Conservation (phyloP, 2,329 filamentous ascomycete genomes). For the Penicillium vulpinum region DNA sequence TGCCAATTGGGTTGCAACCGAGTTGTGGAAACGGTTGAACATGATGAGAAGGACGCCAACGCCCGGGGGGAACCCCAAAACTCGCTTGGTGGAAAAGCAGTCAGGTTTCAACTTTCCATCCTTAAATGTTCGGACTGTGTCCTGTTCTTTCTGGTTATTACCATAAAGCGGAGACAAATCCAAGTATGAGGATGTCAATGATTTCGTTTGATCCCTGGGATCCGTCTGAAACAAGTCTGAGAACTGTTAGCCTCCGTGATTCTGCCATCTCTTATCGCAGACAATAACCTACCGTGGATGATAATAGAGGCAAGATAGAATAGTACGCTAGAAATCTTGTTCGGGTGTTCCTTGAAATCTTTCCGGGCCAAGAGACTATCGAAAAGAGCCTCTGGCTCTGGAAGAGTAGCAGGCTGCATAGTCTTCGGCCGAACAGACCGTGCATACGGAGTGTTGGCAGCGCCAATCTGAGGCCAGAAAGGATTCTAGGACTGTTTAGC, state of each 20-base stretch:
- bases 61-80: constrained; percentile 67
- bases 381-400: constrained; percentile 67
- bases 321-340: constrained; percentile 71
- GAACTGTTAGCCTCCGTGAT: constrained; percentile 17
- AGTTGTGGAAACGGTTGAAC: constrained; percentile 71
- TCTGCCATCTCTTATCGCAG: not conserved
- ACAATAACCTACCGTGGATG: constrained; percentile 49
- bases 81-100: constrained; percentile 65
- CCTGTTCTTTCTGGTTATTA: constrained; percentile 62
- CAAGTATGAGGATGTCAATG: constrained; percentile 71
- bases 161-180: constrained; percentile 74
- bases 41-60: constrained; percentile 68
- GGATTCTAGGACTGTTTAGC: constrained; percentile 56
- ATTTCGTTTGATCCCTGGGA: constrained; percentile 62
- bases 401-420: constrained; percentile 59
- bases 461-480: constrained; percentile 63
- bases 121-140: constrained; percentile 62
- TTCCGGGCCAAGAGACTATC: constrained; percentile 66
- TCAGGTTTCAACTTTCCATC: constrained; percentile 71
- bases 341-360: constrained; percentile 64
- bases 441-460: constrained; percentile 67
- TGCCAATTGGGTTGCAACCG: constrained; percentile 62
- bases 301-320: constrained; percentile 74
- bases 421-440: constrained; percentile 62
- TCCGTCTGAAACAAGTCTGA: constrained; percentile 66